Evolutionary conservation across 768 basidiomycete species (phyloP), one percentile per base, ranked within the genome.

Genomic region (Kwoniella heveanensis): DNA sequence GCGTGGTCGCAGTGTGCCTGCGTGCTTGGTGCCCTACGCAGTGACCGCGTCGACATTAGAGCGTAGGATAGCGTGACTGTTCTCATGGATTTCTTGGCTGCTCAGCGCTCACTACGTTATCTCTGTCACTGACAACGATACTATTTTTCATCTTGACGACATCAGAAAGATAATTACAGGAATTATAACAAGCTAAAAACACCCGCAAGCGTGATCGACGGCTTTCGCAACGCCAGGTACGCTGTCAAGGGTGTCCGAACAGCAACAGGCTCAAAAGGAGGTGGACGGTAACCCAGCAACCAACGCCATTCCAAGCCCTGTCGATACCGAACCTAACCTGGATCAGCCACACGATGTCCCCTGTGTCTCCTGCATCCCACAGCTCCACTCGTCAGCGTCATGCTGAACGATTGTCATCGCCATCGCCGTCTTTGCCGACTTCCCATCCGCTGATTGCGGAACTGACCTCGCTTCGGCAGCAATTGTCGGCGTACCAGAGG

Each of bases 361-460:
- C 52, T 9, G 52, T 27, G 7, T 21, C 26, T 30, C 30, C 26
- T 7, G 48, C 58, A 37, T 60, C 58, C 9, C 37, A 39, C 36
- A 49, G 48, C 32, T 37, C 10, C 44, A n/a, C n/a, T n/a, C 22
- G 29, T 32, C 57, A 49, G 24, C 29, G 21, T 19, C 51, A 10
- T 2, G 44, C 56, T 44, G 39, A 44, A 29, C 24, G 12, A 0
- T 2, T 50, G 25, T 32, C 48, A 29, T 2, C 58, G 25, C 49
- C 48, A 29, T 39, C 26, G 7, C 26, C 50, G 25, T 37, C 50
- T 24, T 65, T 77, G 2, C 64, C 72, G 2, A 9, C 63, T 1
- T 60, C 70, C 1, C 80, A 80, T 57, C 80, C 80, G 19, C 72
- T 80, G 19, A 69, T 73, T 7, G 61, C 68, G 17, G 80, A 80